A percentile compares a stretch with the other conserved stretches of the same genome.
Conservation (phyloP, 2,329 filamentous ascomycete species). For the Colletotrichum cordylinicola region DNA sequence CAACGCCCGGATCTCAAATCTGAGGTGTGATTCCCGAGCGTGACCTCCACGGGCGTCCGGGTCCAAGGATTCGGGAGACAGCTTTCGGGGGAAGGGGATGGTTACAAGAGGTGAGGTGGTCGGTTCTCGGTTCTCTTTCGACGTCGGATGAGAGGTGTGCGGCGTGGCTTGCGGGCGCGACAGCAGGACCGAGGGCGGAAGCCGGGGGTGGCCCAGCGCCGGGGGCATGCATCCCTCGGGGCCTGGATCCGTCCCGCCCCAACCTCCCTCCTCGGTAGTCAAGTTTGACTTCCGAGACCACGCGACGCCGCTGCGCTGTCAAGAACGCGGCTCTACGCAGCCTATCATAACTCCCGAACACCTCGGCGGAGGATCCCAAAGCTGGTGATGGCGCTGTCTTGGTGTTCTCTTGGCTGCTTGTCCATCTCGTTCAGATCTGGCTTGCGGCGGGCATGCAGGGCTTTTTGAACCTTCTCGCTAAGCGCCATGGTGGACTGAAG, state of each 20-base stretch:
- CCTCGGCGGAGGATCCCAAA: background rate
- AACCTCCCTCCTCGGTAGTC: conserved; percentile 22
- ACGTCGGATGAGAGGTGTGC: background rate
- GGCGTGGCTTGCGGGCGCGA: background rate
- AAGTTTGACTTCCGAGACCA: conserved; percentile 22
- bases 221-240: background rate
- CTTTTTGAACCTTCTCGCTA: background rate
- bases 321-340: conserved; percentile 5
- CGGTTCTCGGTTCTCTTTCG: background rate
- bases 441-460: background rate
- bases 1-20: background rate
- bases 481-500: background rate
- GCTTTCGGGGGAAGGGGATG: background rate
- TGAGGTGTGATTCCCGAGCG: background rate
- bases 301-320: conserved; percentile 16
- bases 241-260: background rate
- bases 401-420: conserved; percentile 7
- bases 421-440: conserved; percentile 2
- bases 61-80: background rate
- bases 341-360: background rate
- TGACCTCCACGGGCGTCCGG: background rate
- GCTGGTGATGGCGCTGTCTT: background rate
- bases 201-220: background rate
- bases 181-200: background rate
- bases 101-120: background rate